These are phyloP conservation scores for Penicillium sp. DNA, from an alignment of 2,329 filamentous ascomycete species.

Conservation along the genomic window DNA sequence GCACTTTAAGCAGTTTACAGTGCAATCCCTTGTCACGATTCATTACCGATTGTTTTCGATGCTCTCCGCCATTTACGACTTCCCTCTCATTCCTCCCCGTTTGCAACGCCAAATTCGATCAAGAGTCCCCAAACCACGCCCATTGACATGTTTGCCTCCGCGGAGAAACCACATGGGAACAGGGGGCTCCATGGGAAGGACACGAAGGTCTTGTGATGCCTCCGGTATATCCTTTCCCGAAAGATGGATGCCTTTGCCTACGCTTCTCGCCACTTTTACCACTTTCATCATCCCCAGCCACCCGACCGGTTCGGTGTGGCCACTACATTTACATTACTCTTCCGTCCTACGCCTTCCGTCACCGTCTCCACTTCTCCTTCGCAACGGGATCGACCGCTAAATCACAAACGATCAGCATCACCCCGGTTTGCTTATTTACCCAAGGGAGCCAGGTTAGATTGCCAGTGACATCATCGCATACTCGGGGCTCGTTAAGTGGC, in stretches of 20 bases:
- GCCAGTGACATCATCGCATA: constrained; percentile 33
- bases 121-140: not conserved
- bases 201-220: not conserved
- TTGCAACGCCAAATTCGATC: not conserved
- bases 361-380: constrained; percentile 11
- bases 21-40: not conserved
- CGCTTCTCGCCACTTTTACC: constrained; percentile 15
- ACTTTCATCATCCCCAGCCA: constrained; percentile 10
- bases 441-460: constrained; percentile 18
- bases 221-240: not conserved
- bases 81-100: not conserved
- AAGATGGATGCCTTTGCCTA: not conserved
- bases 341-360: constrained; percentile 9
- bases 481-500: constrained; percentile 22
- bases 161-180: not conserved
- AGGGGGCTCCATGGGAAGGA: not conserved
- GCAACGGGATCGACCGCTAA: constrained; percentile 7
- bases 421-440: constrained; percentile 14
- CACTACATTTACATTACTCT: constrained; percentile 1
- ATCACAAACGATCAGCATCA: constrained; percentile 1
- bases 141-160: not conserved
- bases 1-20: not conserved
- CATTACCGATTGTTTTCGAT: constrained; percentile 1
- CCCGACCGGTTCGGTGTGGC: constrained; percentile 24
- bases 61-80: not conserved